Base-by-base conservation (phyloP, 129 eudicot species). In the Cynara cardunculus region DNA sequence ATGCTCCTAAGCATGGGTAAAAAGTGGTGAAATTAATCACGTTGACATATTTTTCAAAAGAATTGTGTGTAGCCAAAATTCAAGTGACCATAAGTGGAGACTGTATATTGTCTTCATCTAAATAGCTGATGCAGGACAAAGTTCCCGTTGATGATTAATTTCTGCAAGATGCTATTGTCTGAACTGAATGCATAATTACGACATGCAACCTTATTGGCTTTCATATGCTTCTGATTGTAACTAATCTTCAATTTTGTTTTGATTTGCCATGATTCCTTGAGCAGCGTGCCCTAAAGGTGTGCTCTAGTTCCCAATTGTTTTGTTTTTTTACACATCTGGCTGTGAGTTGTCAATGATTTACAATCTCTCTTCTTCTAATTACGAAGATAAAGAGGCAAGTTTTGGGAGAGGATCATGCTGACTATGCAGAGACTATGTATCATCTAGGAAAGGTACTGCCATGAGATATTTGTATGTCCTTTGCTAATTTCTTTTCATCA, bases 391-490 rank as follows among this genome's bases (percentile, higher is more conserved):
- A 92, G 86, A 92, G 93, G 75, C 99, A 91, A 88, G 93, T 92
- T 76, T 80, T 95, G 80, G 99, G 99, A 81, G 94, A 92, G 79
- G 84, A 31, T 24, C 94, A 95, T 81, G 61, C 89, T 32, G 99
- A 95, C 78, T 92, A 95, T 88, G 97, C 99, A 10, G 99, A 95
- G 83, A 90, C 97, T 8, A 90, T 95, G 97, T 92, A 87, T 87
- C 99, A 92, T 91, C 91, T 95, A 73, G 99, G 94, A 61, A 92
- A 79, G 86, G 99, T 92, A 84, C 84, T 72, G 82, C 78, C 72
- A 24, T 27, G 72, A 71, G 25, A 46, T 71, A 56, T 30, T 62
- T 32, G 14, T 37, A 70, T 56, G n/a, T 74, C 44, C 68, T 25
- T 65, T 59, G 18, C 19, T 26, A 12, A 34, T 80, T 69, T 25